Conservation (phyloP, 1,284 basidiomycete species). For the Erythrobasidium hasegawianum region DNA sequence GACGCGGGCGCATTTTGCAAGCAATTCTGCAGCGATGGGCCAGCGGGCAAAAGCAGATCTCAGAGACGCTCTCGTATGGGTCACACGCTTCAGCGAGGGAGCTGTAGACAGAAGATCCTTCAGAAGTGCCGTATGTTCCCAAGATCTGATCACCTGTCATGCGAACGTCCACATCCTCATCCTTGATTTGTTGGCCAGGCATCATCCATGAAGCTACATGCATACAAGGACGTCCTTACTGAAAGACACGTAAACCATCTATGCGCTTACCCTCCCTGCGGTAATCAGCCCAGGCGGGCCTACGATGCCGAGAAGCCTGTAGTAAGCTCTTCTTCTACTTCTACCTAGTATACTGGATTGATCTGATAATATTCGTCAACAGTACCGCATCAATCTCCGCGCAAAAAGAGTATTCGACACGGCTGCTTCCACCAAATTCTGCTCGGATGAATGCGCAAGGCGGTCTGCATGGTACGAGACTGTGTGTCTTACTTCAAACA, state of each 20-base stretch:
- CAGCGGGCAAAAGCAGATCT: constrained; percentile 14
- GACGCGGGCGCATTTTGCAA: constrained; percentile 3
- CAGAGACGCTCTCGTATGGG: constrained; percentile 26
- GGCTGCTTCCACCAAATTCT: constrained; percentile 28
- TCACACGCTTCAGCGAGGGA: constrained; percentile 16
- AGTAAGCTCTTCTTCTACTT: constrained; percentile 5
- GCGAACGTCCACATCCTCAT: neutral
- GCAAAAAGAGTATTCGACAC: constrained; percentile 29
- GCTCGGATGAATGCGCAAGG: constrained; percentile 31
- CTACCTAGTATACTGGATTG: neutral
- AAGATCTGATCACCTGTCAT: neutral
- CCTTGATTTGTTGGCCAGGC: constrained; percentile 16
- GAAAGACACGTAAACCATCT: constrained; percentile 25
- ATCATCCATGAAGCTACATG: constrained; percentile 27
- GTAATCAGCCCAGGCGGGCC: constrained; percentile 5
- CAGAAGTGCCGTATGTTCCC: constrained; percentile 14
- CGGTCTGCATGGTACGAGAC: constrained; percentile 32
- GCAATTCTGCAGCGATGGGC: constrained; percentile 19
- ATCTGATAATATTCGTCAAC: neutral
- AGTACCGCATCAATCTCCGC: constrained; percentile 33
- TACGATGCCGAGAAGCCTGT: constrained; percentile 31
- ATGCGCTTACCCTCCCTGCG: constrained; percentile 33
- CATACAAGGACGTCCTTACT: constrained; percentile 30
- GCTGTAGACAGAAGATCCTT: constrained; percentile 25
- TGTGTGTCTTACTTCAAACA: constrained; percentile 22